Evolutionary conservation across 139 green algal genomes (phyloP), one percentile per base, ranked within the genome.

Genomic region (Ostreobium quekettii): DNA sequence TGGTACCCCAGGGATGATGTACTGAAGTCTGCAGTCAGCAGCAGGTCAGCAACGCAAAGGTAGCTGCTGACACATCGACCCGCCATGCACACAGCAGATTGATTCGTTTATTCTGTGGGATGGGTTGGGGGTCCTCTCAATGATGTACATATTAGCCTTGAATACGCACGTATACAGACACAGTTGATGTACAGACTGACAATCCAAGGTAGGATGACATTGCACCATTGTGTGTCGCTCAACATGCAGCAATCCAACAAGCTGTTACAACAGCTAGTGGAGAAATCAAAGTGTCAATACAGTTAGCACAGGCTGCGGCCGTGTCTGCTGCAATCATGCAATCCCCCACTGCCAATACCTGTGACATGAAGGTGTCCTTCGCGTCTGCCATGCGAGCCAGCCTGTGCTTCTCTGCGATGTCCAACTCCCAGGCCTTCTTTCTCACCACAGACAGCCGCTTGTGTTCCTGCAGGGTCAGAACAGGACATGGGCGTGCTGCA

Each of bases 371-470:
- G 1, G 36, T 39, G 8, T 71, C 66, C 61, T 81, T 78, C 48
- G 88, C 77, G 2, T 66, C 70, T n/a, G 19, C 29, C 76, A 88
- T 80, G 38, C 75, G 72, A 2, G 60, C 57, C 59, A 89, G 60
- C 35, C 66, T 64, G 29, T 81, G 56, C 87, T 97, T 97, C 74
- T 95, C 83, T 46, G 75, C 72, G 3, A 93, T 53, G 74, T 97
- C 90, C 15, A 73, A 42, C 79, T 97, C 87, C 90, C 89, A 96
- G 32, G 83, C 73, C 46, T 78, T 73, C 61, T 79, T 74, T 73
- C 94, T 81, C 35, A 74, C 62, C 71, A 73, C 77, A 36, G 70
- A 80, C 32, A 76, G 62, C 36, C 72, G 48, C 62, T 86, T 67
- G 63, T 95, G 83, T 48, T 94, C 85, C 39, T 82, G 66, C 73